Evolutionary conservation across 2,329 filamentous ascomycete species (phyloP), one percentile per base, ranked within the genome.

Genomic region (Sarocladiaceae sp.): DNA sequence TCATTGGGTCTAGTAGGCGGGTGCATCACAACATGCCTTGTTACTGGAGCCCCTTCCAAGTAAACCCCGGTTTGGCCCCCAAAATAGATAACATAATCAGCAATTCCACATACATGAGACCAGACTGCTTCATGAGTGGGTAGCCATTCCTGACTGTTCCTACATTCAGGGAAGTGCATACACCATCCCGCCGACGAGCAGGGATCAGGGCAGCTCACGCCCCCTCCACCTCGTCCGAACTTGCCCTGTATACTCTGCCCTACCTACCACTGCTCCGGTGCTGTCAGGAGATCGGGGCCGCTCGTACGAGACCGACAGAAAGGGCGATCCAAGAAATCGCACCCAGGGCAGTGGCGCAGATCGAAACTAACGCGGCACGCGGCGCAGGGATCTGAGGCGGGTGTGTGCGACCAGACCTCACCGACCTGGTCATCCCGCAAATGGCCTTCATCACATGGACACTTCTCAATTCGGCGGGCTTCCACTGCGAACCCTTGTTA

Each of bases 181-280:
- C 8, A n/a, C n/a, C n/a, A n/a, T n/a, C n/a, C n/a, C n/a, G n/a
- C n/a, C n/a, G n/a, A n/a, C n/a, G n/a, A n/a, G n/a, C n/a, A n/a
- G n/a, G n/a, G 33, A 17, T 5, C 33, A 36, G 18, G 33, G 33
- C 33, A n/a, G 15, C 15, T 17, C 40, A 44, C 40, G 23, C 40
- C 40, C 40, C 40, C 40, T 44, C 40, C 40, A 44, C 40, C 40
- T 44, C 40, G 40, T 44, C 40, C 40, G 12, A 44, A 44, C 40
- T 44, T 44, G 20, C 40, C 40, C 20, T 44, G 40, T n/a, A 4
- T 20, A 12, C 22, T 44, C n/a, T 44, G 40, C 40, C 25, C 40
- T 12, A 44, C 40, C 40, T 44, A 44, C 40, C 40, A 44, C 40
- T 22, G 40, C n/a, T 22, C 40, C 40, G 40, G 40, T 44, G 40